phyloP scores from a whole-genome alignment of 441 rosid species.

The Gossypium schwendimanii region DNA sequence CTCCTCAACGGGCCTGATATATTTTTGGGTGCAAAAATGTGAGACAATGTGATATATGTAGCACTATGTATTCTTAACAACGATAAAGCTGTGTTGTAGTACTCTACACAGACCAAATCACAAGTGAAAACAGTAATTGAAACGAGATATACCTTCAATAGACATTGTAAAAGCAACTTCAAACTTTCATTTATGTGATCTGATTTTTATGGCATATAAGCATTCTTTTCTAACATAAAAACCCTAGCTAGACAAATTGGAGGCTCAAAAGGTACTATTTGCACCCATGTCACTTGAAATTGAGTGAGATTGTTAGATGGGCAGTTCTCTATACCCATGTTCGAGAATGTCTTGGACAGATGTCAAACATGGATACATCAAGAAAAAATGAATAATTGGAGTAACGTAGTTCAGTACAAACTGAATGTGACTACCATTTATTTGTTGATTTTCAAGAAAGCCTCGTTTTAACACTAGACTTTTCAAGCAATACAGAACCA shows the following conservation, averaged over 20 bases:
- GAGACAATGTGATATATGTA: background rate
- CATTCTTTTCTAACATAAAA: background rate
- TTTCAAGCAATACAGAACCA: too few relatives aligned
- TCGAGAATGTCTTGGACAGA: too few relatives aligned
- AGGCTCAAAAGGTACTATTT: background rate
- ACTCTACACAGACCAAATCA: background rate
- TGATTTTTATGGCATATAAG: background rate
- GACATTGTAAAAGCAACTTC: background rate
- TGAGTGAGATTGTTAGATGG: too few relatives aligned
- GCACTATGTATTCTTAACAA: background rate
- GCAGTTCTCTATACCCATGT: too few relatives aligned
- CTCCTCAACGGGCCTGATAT: constrained; percentile 59
- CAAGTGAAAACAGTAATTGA: background rate
- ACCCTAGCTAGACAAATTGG: background rate
- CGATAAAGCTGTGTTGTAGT: background rate
- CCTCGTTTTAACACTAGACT: too few relatives aligned
- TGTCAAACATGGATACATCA: too few relatives aligned
- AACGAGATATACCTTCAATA: background rate
- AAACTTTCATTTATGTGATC: background rate
- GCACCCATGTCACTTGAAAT: background rate
- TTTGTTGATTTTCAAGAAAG: too few relatives aligned
- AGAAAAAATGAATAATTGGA: too few relatives aligned
- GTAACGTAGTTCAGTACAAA: too few relatives aligned
- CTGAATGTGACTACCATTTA: too few relatives aligned
- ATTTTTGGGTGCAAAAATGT: background rate